phyloP scores from a whole-genome alignment of 768 basidiomycete species.

The Phanerochaete carnosa region DNA sequence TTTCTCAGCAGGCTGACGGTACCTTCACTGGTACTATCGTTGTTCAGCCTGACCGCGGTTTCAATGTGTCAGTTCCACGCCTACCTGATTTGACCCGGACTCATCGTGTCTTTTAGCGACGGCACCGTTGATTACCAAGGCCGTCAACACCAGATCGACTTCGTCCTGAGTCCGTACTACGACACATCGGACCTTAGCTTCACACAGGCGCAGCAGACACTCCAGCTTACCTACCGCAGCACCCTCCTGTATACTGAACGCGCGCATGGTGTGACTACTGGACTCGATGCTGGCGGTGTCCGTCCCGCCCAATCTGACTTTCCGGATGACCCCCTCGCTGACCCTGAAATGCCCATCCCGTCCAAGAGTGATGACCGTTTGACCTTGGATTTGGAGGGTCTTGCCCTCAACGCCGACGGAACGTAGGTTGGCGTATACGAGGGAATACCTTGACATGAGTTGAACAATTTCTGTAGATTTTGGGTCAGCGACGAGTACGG shows the following conservation, averaged over 20 bases:
- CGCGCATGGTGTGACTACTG: conserved; percentile 43
- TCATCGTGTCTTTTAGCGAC: conserved; percentile 31
- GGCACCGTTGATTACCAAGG: conserved; percentile 58
- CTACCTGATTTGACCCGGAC: background rate
- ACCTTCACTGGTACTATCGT: conserved; percentile 44
- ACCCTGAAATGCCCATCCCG: conserved; percentile 44
- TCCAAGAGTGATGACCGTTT: conserved; percentile 47
- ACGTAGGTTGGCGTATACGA: conserved; percentile 33
- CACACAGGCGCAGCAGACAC: conserved; percentile 45
- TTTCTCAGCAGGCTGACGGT: conserved; percentile 32
- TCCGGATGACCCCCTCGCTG: conserved; percentile 29
- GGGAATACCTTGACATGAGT: background rate
- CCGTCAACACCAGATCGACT: conserved; percentile 60
- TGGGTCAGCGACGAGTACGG: conserved; percentile 73
- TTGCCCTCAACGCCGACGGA: conserved; percentile 56
- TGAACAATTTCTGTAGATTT: conserved; percentile 33
- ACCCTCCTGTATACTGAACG: conserved; percentile 52
- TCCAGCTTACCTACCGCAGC: conserved; percentile 45
- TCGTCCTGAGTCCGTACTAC: conserved; percentile 56
- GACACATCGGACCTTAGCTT: conserved; percentile 43
- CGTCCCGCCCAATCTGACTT: conserved; percentile 35
- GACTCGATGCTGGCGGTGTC: conserved; percentile 50
- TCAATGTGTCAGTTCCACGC: conserved; percentile 43
- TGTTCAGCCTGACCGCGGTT: conserved; percentile 60
- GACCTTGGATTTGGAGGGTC: conserved; percentile 54